Evolutionary conservation across 2,329 filamentous ascomycete species (phyloP).

Genomic region (Aspergillus pseudoterreus): DNA sequence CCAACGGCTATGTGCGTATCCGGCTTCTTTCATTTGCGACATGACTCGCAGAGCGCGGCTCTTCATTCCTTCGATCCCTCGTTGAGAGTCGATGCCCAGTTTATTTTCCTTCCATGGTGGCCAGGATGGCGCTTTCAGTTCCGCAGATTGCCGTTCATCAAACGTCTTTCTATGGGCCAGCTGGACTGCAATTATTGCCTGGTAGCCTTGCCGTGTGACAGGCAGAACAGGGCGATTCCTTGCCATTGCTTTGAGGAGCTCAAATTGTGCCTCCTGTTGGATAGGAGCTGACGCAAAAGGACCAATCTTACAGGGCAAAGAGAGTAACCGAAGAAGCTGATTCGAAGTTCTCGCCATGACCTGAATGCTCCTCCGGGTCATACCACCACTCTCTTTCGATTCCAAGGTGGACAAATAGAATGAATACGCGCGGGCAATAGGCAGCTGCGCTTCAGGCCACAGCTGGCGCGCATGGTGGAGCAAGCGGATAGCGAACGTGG

Average conservation of each 20-base stretch:
- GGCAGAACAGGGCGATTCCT: constrained; percentile 50
- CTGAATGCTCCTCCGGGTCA: constrained; percentile 14
- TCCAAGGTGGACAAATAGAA: constrained; percentile 25
- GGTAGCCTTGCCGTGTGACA: constrained; percentile 57
- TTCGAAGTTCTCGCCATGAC: constrained; percentile 47
- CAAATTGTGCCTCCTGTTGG: constrained; percentile 57
- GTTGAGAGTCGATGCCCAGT: constrained; percentile 57
- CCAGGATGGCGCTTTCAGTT: constrained; percentile 59
- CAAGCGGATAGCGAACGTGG: constrained; percentile 45
- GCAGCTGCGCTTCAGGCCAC: constrained; percentile 45
- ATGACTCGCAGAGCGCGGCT: constrained; percentile 57
- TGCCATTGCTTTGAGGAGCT: constrained; percentile 56
- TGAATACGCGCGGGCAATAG: constrained; percentile 40
- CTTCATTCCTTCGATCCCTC: constrained; percentile 53
- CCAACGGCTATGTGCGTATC: constrained; percentile 51
- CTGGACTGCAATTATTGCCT: constrained; percentile 54
- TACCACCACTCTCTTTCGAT: constrained; percentile 1
- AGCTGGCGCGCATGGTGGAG: constrained; percentile 49
- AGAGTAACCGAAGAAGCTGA: constrained; percentile 45
- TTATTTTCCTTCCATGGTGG: constrained; percentile 63
- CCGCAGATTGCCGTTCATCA: constrained; percentile 55
- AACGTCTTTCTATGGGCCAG: constrained; percentile 55
- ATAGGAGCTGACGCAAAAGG: constrained; percentile 47
- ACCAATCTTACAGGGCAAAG: constrained; percentile 44
- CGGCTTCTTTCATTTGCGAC: constrained; percentile 56